phyloP scores from a whole-genome alignment of 768 basidiomycete species.

The Boletus pseudo-olivaceus region DNA sequence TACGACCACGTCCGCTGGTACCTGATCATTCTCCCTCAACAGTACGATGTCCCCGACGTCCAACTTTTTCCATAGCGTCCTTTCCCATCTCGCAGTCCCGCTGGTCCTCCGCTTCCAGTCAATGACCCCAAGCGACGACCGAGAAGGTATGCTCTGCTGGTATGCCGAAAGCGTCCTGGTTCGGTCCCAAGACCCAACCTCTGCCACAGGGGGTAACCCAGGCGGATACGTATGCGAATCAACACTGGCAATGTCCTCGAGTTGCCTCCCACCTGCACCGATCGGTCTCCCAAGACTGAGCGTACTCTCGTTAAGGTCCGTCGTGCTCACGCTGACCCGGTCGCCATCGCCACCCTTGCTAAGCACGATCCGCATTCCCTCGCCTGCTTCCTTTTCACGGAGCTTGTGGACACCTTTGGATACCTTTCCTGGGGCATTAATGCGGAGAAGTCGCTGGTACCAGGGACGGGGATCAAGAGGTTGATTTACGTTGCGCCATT shows the following conservation, averaged over 20 bases:
- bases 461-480: constrained; percentile 72
- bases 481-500: constrained; percentile 90
- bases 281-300: constrained; percentile 34
- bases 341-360: constrained; percentile 38
- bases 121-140: constrained; percentile 66
- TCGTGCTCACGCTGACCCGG: constrained; percentile 41
- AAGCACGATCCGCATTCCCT: constrained; percentile 61
- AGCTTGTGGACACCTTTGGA: constrained; percentile 84
- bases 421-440: constrained; percentile 71
- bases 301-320: constrained; percentile 43
- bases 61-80: constrained; percentile 98
- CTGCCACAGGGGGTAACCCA: constrained; percentile 26
- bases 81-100: constrained; percentile 84
- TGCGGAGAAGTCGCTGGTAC: constrained; percentile 67
- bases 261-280: constrained; percentile 46
- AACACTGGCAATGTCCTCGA: constrained; percentile 69
- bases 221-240: constrained; percentile 69
- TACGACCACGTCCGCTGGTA: constrained; percentile 93
- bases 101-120: constrained; percentile 67
- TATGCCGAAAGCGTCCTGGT: constrained; percentile 42
- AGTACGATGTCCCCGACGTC: constrained; percentile 96
- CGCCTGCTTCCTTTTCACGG: constrained; percentile 75
- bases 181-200: constrained; percentile 36
- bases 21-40: constrained; percentile 89
- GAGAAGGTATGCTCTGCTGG: constrained; percentile 56